A percentile compares a stretch with the other conserved stretches of the same genome.
These are phyloP conservation scores for Orbilia javanica DNA, from an alignment of 2,329 filamentous ascomycete genomes.

Conservation along the genomic window DNA sequence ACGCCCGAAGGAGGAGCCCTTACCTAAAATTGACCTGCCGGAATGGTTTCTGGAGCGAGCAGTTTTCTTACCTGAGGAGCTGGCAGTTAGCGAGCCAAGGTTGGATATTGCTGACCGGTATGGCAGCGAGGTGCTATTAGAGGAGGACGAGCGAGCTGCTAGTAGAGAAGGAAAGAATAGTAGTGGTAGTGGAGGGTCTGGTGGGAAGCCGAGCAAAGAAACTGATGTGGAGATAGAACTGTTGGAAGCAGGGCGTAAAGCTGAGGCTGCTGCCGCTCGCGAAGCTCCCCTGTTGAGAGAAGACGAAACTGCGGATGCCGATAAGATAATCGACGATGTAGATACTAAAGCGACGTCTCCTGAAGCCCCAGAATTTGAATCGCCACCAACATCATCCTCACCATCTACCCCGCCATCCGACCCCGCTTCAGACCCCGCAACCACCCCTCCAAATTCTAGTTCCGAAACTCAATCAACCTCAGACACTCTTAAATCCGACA, in stretches of 20 bases:
- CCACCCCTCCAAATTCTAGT: conserved; percentile 1
- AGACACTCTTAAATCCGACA: conserved; percentile 14
- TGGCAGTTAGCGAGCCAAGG: conserved; percentile 21
- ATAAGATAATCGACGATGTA: neutral
- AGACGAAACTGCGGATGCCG: conserved; percentile 16
- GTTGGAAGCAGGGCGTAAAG: conserved; percentile 7
- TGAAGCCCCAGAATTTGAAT: neutral
- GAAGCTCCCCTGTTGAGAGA: conserved; percentile 58
- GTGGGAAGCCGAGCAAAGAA: conserved; percentile 54
- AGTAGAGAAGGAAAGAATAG: conserved; percentile 25
- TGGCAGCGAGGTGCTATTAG: conserved; percentile 58
- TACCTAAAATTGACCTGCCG: conserved; percentile 68
- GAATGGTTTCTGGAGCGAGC: conserved; percentile 71
- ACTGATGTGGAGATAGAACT: conserved; percentile 39
- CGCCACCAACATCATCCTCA: neutral
- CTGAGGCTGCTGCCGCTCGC: neutral
- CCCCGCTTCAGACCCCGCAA: conserved; percentile 16
- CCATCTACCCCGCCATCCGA: conserved; percentile 9
- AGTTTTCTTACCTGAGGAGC: conserved; percentile 67
- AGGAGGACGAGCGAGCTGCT: conserved; percentile 53
- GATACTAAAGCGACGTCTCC: conserved; percentile 4
- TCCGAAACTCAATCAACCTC: neutral
- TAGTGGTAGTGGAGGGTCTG: conserved; percentile 35
- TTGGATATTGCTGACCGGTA: conserved; percentile 58
- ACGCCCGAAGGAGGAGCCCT: conserved; percentile 46